Evolutionary conservation across 2,329 filamentous ascomycete species (phyloP), one percentile per base, ranked within the genome.

Genomic region (Neocatenulostroma microsporum): DNA sequence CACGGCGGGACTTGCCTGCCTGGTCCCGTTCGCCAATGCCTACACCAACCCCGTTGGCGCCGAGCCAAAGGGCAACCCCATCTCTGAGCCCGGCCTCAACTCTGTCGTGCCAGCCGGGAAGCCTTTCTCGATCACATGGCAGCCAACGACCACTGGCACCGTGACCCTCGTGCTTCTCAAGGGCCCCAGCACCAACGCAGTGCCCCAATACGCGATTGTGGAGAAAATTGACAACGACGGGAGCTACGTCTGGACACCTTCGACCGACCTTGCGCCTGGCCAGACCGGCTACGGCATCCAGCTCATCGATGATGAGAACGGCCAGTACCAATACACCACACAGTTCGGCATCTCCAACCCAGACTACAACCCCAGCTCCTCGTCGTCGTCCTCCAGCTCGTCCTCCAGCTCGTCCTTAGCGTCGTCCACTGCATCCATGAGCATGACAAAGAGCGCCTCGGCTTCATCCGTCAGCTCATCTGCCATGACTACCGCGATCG

Each of bases 131-230:
- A 31, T 34, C 15, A 74, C 65, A 46, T 81, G 77, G 77, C 45
- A 64, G 42, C 62, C 68, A 32, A 67, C 62, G 47, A 66, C 66
- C 37, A 38, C 55, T 37, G 67, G 65, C 52, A 66, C 62, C 26
- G 63, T 80, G 53, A 72, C 73, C n/a, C 62, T 81, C 40, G 56
- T 75, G 42, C 72, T 80, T 46, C 70, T 78, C 49, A 70, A 70
- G 53, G 76, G 76, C 21, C 74, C 75, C 21, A 63, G 68, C 47
- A 62, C 41, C 58, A 74, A 79, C 62, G 66, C 74, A 31, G 48
- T 64, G 26, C 68, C 70, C 29, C 57, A 73, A 46, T 58, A 62
- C 48, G 62, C 70, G 41, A 66, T 76, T 45, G 69, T 66, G 42
- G 68, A 75, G 56, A 49, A 48, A 45, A 72, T 74, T 57, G 45